Evolutionary conservation across 805 yeast species (phyloP).

Genomic region (Metschnikowia sp.): DNA sequence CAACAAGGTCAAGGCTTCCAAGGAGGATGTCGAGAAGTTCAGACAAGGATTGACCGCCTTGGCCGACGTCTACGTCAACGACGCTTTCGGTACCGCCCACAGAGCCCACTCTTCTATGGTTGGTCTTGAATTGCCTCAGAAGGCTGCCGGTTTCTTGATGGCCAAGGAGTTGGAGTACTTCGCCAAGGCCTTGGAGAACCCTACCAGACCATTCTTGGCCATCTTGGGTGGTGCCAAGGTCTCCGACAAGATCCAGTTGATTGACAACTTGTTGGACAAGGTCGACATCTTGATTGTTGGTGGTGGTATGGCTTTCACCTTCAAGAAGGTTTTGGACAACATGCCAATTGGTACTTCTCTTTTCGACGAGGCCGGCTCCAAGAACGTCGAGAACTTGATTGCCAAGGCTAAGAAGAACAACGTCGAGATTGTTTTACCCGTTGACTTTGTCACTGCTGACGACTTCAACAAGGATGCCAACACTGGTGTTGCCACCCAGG

Average conservation of each 20-base stretch:
- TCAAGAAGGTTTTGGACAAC: slow-evolving; percentile 86
- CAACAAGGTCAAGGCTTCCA: slow-evolving; percentile 87
- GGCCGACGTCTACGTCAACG: slow-evolving; percentile 97
- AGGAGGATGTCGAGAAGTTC: slow-evolving; percentile 80
- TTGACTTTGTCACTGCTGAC: slow-evolving; percentile 95
- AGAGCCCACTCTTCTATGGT: slow-evolving; percentile 99
- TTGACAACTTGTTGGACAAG: slow-evolving; percentile 94
- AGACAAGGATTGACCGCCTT: slow-evolving; percentile 85
- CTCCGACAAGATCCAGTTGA: slow-evolving; percentile 96
- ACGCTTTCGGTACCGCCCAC: slow-evolving; percentile 95
- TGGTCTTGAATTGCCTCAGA: slow-evolving; percentile 90
- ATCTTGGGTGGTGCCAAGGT: slow-evolving; percentile 99
- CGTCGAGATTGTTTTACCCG: slow-evolving; percentile 91
- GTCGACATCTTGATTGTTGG: slow-evolving; percentile 93
- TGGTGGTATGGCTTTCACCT: slow-evolving; percentile 99
- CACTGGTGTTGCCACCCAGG: slow-evolving; percentile 79
- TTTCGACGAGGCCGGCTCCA: slow-evolving; percentile 91
- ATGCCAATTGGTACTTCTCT: slow-evolving; percentile 89
- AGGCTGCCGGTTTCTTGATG: slow-evolving; percentile 98
- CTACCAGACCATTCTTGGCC: slow-evolving; percentile 96
- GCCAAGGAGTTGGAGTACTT: slow-evolving; percentile 96
- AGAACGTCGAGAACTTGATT: slow-evolving; percentile 86
- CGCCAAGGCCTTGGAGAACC: slow-evolving; percentile 98
- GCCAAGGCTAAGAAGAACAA: slow-evolving; percentile 95
- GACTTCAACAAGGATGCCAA: slow-evolving; percentile 89